phyloP scores from a whole-genome alignment of 768 basidiomycete genomes.

The Piloderma croceum region DNA sequence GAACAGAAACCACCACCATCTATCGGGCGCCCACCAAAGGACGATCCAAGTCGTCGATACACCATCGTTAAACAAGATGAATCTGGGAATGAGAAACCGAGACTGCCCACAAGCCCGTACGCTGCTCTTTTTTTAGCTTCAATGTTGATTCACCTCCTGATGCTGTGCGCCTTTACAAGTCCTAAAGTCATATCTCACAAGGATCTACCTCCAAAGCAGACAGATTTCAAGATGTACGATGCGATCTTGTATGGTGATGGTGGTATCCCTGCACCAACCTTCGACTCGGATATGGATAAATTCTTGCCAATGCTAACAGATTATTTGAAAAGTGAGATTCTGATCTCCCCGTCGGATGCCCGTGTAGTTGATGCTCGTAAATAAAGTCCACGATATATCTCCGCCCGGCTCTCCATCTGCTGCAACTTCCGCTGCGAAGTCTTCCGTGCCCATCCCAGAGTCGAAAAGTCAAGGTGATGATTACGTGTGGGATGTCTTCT shows the following conservation, averaged over 20 bases:
- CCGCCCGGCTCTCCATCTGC: conserved; percentile 10
- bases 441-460: conserved; percentile 1
- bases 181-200: conserved; percentile 52
- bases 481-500: conserved; percentile 84
- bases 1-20: conserved; percentile 16
- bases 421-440: conserved; percentile 6
- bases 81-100: conserved; percentile 5
- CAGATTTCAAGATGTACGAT: conserved; percentile 65
- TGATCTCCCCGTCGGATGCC: not conserved
- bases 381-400: conserved; percentile 28
- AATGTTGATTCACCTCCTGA: no score
- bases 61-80: conserved; percentile 38
- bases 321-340: conserved; percentile 54
- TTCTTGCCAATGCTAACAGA: conserved; percentile 74
- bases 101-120: not conserved
- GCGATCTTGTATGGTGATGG: conserved; percentile 38
- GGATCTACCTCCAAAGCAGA: conserved; percentile 25
- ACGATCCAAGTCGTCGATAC: conserved; percentile 43
- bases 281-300: conserved; percentile 66
- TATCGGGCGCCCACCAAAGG: conserved; percentile 22
- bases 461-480: conserved; percentile 33
- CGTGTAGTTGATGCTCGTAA: no score
- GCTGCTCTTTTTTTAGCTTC: no score
- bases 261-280: conserved; percentile 15
- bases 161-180: no score